These are phyloP conservation scores for Monosporozyma yasuniensis DNA, from an alignment of 805 yeast genomes.

Conservation along the genomic window DNA sequence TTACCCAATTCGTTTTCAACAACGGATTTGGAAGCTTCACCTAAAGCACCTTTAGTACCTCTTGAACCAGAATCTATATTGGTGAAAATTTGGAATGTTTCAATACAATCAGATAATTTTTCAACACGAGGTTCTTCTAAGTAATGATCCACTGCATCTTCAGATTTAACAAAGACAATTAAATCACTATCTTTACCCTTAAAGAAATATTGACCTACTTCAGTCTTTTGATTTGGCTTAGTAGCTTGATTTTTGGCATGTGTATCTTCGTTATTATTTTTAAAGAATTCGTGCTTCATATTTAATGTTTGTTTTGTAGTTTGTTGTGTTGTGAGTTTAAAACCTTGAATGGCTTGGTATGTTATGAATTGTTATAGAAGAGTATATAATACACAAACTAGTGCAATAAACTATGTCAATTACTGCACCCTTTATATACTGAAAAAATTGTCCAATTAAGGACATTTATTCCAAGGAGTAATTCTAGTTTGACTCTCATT, in stretches of 20 bases:
- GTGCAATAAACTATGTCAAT: too few species aligned
- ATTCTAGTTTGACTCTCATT: too few species aligned
- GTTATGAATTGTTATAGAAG: too few species aligned
- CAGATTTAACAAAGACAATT: conserved; percentile 52
- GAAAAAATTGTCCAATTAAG: too few species aligned
- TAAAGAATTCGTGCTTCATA: background rate
- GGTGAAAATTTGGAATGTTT: conserved; percentile 55
- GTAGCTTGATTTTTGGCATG: background rate
- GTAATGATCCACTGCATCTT: conserved; percentile 36
- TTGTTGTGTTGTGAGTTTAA: background rate
- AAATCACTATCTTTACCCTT: conserved; percentile 60
- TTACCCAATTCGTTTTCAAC: conserved; percentile 63
- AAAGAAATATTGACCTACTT: conserved; percentile 46
- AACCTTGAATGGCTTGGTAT: background rate
- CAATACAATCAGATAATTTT: conserved; percentile 46
- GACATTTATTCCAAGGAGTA: too few species aligned
- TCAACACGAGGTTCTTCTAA: conserved; percentile 32
- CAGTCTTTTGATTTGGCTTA: conserved; percentile 16
- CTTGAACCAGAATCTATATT: conserved; percentile 39
- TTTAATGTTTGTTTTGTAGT: background rate
- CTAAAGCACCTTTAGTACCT: conserved; percentile 65
- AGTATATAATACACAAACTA: too few species aligned
- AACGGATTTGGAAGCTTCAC: conserved; percentile 60
- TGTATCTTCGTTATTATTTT: background rate
- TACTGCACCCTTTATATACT: too few species aligned